These are phyloP conservation scores for Heritiera littoralis DNA, from an alignment of 345 rosid species.

Conservation along the genomic window DNA sequence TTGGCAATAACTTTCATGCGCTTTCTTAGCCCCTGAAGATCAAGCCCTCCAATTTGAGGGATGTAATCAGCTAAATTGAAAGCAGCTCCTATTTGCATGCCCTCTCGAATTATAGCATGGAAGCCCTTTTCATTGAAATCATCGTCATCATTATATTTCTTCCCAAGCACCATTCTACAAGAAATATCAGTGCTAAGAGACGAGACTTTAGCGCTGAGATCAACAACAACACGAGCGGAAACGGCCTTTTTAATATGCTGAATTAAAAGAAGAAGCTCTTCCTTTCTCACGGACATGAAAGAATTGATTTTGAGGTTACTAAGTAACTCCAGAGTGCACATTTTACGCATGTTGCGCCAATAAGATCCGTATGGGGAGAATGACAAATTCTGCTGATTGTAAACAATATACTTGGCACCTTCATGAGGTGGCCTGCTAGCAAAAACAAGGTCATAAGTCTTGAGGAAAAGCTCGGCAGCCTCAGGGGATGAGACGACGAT, in stretches of 20 bases:
- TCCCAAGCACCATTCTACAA: conserved; percentile 33
- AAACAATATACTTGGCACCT: conserved; percentile 28
- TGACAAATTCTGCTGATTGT: conserved; percentile 26
- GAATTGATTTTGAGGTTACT: conserved; percentile 37
- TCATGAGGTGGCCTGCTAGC: conserved; percentile 37
- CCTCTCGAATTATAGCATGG: conserved; percentile 42
- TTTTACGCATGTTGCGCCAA: conserved; percentile 43
- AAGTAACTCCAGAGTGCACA: conserved; percentile 47
- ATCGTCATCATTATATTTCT: conserved; percentile 32
- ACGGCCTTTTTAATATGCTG: conserved; percentile 27
- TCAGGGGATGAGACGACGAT: conserved; percentile 44
- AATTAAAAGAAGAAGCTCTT: conserved; percentile 38
- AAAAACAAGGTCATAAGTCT: conserved; percentile 41
- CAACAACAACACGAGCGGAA: conserved; percentile 24
- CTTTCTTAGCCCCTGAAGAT: conserved; percentile 44
- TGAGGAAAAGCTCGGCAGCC: conserved; percentile 44
- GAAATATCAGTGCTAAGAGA: conserved; percentile 22
- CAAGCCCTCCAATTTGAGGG: conserved; percentile 36
- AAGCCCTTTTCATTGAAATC: conserved; percentile 42
- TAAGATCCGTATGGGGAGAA: conserved; percentile 41
- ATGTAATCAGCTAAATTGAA: conserved; percentile 42
- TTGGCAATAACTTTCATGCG: conserved; percentile 34
- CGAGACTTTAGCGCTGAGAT: conserved; percentile 39
- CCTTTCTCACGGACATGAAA: conserved; percentile 35
- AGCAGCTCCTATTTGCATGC: conserved; percentile 33